Percentiles rank a stretch among this genome's conserved stretches.
phyloP scores from a whole-genome alignment of 148 eudicot genomes.

The Diospyros kaki region DNA sequence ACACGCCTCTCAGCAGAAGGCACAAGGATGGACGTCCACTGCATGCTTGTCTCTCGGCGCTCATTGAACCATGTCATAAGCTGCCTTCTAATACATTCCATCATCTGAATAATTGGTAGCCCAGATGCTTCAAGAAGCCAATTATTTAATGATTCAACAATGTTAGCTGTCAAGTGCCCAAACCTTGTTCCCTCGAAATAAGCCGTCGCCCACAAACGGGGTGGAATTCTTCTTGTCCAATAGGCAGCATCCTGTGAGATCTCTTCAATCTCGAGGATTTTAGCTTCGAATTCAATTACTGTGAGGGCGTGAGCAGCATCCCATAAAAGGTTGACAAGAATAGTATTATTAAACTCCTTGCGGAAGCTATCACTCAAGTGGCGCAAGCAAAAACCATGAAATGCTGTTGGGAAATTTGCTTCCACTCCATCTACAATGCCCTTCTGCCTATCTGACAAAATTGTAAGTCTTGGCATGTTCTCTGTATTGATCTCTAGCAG shows the following conservation, averaged over 20 bases:
- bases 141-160: constrained; percentile 34
- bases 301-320: constrained; percentile 56
- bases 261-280: constrained; percentile 41
- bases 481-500: constrained; percentile 49
- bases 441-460: constrained; percentile 53
- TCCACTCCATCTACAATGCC: constrained; percentile 52
- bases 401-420: constrained; percentile 50
- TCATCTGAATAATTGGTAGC: constrained; percentile 54
- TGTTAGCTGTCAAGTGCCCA: constrained; percentile 54
- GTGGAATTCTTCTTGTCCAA: constrained; percentile 50
- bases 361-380: constrained; percentile 51
- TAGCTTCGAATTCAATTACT: constrained; percentile 38
- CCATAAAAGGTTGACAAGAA: constrained; percentile 47
- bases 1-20: constrained; percentile 50
- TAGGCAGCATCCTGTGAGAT: constrained; percentile 47
- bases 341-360: constrained; percentile 42
- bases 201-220: constrained; percentile 59
- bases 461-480: constrained; percentile 60
- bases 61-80: constrained; percentile 69
- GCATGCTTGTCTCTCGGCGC: constrained; percentile 51
- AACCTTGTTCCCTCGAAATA: constrained; percentile 58
- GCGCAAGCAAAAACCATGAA: constrained; percentile 57
- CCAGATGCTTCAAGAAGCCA: constrained; percentile 57
- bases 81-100: constrained; percentile 54
- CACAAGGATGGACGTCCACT: constrained; percentile 51